A percentile compares a stretch with the other conserved stretches of the same genome.
phyloP scores from a whole-genome alignment of 2,329 filamentous ascomycete genomes.

The Xylariaceae sp. region DNA sequence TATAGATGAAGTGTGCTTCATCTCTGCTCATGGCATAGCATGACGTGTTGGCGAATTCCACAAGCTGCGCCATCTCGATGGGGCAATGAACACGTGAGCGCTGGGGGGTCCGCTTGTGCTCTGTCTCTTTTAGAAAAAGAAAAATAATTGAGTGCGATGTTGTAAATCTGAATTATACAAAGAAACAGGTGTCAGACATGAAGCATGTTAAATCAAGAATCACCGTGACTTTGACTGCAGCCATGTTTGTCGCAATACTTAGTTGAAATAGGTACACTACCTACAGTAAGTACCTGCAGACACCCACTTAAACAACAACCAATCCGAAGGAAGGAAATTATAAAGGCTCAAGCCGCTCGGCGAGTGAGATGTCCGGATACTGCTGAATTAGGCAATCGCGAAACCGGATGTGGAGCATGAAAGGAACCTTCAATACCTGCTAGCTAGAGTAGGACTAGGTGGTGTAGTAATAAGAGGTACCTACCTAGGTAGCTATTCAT shows the following conservation, averaged over 20 bases:
- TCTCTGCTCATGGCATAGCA: slow-evolving; percentile 14
- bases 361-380: slow-evolving; percentile 6
- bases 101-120: neutral
- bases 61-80: slow-evolving; percentile 6
- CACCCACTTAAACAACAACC: too few relatives aligned
- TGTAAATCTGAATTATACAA: neutral
- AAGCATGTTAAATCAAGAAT: too few relatives aligned
- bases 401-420: neutral
- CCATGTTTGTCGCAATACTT: neutral
- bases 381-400: slow-evolving; percentile 7
- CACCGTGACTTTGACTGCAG: neutral
- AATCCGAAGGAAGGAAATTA: too few relatives aligned
- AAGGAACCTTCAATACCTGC: too few relatives aligned
- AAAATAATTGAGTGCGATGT: neutral
- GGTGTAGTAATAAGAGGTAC: too few relatives aligned
- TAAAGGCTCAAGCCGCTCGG: neutral
- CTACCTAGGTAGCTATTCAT: too few relatives aligned
- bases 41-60: slow-evolving; percentile 11
- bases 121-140: neutral
- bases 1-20: slow-evolving; percentile 20
- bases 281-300: too few relatives aligned
- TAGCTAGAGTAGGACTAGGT: too few relatives aligned
- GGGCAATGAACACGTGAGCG: neutral
- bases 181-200: neutral
- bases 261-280: neutral